These are phyloP conservation scores for Tylopilus sp. DNA, from an alignment of 1,284 basidiomycete genomes.

Conservation along the genomic window DNA sequence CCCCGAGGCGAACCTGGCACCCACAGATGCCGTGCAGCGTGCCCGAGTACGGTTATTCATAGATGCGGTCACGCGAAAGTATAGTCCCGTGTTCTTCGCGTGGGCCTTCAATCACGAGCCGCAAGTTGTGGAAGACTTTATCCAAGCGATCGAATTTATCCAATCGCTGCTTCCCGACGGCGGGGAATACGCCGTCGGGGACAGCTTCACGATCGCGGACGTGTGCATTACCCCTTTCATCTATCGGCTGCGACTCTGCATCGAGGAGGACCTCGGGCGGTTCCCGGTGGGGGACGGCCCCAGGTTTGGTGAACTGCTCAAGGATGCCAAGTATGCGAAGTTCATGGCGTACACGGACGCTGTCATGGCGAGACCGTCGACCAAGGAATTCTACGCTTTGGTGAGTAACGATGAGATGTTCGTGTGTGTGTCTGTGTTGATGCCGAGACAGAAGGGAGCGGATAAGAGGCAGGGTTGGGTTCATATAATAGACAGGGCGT, in stretches of 20 bases:
- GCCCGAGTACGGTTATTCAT: conserved; percentile 61
- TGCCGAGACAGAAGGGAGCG: not conserved
- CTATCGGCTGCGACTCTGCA: conserved; percentile 38
- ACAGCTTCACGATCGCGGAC: conserved; percentile 49
- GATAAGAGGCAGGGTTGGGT: not conserved
- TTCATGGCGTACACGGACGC: conserved; percentile 38
- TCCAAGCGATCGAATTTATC: conserved; percentile 27
- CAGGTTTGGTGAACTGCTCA: conserved; percentile 38
- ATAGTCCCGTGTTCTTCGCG: conserved; percentile 12
- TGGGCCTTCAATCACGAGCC: conserved; percentile 34
- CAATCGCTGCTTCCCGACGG: conserved; percentile 32
- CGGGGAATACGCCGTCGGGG: conserved; percentile 33
- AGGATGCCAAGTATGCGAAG: conserved; percentile 39
- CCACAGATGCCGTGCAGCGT: conserved; percentile 50
- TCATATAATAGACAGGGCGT: conserved; percentile 1
- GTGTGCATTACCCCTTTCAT: conserved; percentile 50
- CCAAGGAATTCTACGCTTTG: not conserved
- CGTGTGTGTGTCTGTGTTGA: not conserved
- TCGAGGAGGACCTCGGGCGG: conserved; percentile 45
- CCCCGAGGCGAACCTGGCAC: conserved; percentile 45
- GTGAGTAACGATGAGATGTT: not conserved
- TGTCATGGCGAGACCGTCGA: not conserved
- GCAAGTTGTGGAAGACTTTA: conserved; percentile 28
- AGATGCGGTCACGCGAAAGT: conserved; percentile 36
- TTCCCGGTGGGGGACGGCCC: conserved; percentile 42